Percentiles rank a stretch among this genome's conserved stretches.
phyloP scores from a whole-genome alignment of 306 rosid species.

The Urtica urens region DNA sequence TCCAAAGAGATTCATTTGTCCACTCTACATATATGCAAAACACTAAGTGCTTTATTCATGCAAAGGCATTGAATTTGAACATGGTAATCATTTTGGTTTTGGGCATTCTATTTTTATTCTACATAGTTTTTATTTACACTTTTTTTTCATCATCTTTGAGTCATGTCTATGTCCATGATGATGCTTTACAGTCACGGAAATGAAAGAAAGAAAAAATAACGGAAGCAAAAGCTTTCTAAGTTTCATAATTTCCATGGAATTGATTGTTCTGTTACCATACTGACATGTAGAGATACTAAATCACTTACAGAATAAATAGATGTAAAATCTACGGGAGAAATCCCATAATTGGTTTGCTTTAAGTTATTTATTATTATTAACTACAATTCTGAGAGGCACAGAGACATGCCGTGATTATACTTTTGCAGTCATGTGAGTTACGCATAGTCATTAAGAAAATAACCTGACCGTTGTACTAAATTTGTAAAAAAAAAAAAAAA shows the following conservation, averaged over 20 bases:
- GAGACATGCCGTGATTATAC: slow-evolving; percentile 1
- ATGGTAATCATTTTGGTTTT: not conserved
- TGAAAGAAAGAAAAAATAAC: too few relatives aligned
- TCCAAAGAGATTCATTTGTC: too few relatives aligned
- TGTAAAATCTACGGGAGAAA: not conserved
- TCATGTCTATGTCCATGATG: slow-evolving; percentile 1
- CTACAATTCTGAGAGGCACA: not conserved
- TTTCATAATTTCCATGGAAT: slow-evolving; percentile 6
- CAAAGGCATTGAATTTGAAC: not conserved
- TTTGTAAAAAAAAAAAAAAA: not conserved
- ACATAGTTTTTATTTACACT: not conserved
- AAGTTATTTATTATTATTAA: not conserved
- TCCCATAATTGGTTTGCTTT: not conserved
- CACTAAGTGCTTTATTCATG: not conserved
- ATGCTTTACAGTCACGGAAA: not conserved
- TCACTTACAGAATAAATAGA: not conserved
- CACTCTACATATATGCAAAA: not conserved
- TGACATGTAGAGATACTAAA: not conserved
- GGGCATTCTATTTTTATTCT: not conserved
- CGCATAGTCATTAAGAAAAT: not conserved
- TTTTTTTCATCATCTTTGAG: not conserved
- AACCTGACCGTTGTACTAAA: too few relatives aligned
- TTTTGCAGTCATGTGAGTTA: slow-evolving; percentile 14
- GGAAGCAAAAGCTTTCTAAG: not conserved
- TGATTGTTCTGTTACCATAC: not conserved